Evolutionary conservation across 2,329 filamentous ascomycete species (phyloP).

Genomic region (Sclerotiophoma versabilis): DNA sequence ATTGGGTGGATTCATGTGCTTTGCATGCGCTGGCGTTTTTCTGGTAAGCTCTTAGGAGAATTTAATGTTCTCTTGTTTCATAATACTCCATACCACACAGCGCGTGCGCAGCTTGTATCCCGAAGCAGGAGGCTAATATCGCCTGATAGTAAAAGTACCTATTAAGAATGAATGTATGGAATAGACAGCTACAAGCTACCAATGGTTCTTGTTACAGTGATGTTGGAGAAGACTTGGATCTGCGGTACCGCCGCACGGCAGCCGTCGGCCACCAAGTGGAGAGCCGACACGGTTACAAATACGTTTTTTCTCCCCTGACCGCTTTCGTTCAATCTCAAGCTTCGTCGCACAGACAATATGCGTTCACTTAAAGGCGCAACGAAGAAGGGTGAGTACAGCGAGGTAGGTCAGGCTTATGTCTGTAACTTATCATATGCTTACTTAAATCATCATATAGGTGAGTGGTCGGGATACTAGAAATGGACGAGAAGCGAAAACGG

Average conservation of each 20-base stretch:
- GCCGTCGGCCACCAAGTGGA: constrained; percentile 10
- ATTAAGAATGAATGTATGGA: not conserved
- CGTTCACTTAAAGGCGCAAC: not conserved
- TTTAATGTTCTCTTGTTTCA: not conserved
- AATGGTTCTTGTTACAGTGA: not conserved
- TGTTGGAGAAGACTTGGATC: not conserved
- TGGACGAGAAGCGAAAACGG: too few species aligned
- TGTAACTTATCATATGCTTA: too few species aligned
- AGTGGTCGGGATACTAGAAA: too few species aligned
- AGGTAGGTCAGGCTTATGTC: too few species aligned
- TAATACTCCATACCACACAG: not conserved
- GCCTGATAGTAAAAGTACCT: not conserved
- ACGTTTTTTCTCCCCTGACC: not conserved
- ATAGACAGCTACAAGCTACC: too few species aligned
- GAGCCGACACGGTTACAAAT: constrained; percentile 11
- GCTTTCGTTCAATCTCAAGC: not conserved
- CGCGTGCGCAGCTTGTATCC: not conserved
- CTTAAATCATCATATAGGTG: too few species aligned
- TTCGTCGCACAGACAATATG: not conserved
- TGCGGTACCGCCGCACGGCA: not conserved
- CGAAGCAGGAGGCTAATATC: not conserved
- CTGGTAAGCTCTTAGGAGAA: not conserved
- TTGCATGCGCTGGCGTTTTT: not conserved
- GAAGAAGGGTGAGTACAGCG: too few species aligned
- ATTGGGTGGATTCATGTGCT: not conserved